Base-by-base conservation (phyloP, 2,329 filamentous ascomycete genomes). In the Beauveria rudraprayagi region DNA sequence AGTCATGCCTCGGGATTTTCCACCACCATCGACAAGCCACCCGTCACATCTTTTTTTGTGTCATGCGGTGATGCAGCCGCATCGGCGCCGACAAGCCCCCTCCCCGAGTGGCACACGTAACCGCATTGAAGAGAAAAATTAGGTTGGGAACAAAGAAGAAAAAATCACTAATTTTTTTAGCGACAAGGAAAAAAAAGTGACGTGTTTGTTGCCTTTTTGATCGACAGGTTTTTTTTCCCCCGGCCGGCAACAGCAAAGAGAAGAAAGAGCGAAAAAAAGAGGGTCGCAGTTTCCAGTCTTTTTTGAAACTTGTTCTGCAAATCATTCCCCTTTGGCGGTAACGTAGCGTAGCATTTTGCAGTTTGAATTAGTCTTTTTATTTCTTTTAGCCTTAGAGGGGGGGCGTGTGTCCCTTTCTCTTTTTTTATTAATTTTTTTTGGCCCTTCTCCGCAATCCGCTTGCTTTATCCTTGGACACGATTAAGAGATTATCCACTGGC, bases 301-400 rank as follows among this genome's bases (percentile, higher is more conserved):
- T 48, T 57, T 34, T 34, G 44, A 57, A 57, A 57, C 55, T 57
- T 57, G 55, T 57, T 57, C 55, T 57, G 55, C 55, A 57, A 57
- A 57, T 57, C 55, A 57, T 57, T 50, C 17, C 55, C 48, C 44
- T 57, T 57, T 57, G 55, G 55, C 30, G 16, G 30, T 22, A 14
- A 30, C n/a, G 43, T n/a, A 56, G 55, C 55, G 55, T 50, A 48
- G 44, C 55, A 57, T 57, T 56, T 41, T 7, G 11, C 44, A 9
- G n/a, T 24, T 24, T 34, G 17, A 26, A 40, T 34, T 57, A 41
- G 44, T 50, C 44, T 41, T 40, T 40, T 57, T 46, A 11, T 34
- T 34, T 34, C 10, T 56, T 56, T 41, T 57, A 56, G 54, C 54
- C n/a, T 48, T 2, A 17, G 28, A 34, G 7, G 48, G 48, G 48